phyloP scores from a whole-genome alignment of 2,329 filamentous ascomycete species.

The Hypoxylon sp. region DNA sequence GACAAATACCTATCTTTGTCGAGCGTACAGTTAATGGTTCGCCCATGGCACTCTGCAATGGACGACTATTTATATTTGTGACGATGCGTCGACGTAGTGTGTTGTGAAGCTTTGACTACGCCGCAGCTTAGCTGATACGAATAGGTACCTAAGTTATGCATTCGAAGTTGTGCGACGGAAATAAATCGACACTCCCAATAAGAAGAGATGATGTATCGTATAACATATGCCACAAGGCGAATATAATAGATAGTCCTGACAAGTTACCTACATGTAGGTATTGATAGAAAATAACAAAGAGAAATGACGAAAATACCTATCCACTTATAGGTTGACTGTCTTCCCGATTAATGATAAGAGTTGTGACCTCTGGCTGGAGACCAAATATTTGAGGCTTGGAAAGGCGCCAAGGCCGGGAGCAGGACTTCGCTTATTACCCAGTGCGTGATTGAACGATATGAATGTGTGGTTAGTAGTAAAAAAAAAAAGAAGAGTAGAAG shows the following conservation, averaged over 20 bases:
- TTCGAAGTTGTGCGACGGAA: neutral
- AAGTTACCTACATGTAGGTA: neutral
- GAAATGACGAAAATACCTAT: neutral
- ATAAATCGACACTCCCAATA: conserved; percentile 1
- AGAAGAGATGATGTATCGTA: neutral
- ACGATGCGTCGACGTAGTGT: conserved; percentile 16
- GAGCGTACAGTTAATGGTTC: conserved; percentile 13
- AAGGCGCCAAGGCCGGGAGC: neutral
- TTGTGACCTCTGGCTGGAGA: neutral
- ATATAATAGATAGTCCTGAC: conserved; percentile 1
- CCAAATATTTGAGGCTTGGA: neutral
- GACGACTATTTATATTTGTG: conserved; percentile 26
- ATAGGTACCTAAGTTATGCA: neutral
- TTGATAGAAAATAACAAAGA: neutral
- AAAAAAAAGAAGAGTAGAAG: conserved; percentile 11
- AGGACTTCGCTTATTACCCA: neutral
- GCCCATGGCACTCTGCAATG: conserved; percentile 23
- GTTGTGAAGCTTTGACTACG: conserved; percentile 8
- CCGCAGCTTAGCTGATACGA: conserved; percentile 6
- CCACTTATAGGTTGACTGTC: neutral
- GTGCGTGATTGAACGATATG: neutral
- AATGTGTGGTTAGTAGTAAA: neutral
- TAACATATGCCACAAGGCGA: neutral
- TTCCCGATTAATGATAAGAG: neutral
- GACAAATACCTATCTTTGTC: conserved; percentile 36